These are phyloP conservation scores for Arabidopsis lyrata DNA, from an alignment of 441 rosid genomes.

Conservation along the genomic window DNA sequence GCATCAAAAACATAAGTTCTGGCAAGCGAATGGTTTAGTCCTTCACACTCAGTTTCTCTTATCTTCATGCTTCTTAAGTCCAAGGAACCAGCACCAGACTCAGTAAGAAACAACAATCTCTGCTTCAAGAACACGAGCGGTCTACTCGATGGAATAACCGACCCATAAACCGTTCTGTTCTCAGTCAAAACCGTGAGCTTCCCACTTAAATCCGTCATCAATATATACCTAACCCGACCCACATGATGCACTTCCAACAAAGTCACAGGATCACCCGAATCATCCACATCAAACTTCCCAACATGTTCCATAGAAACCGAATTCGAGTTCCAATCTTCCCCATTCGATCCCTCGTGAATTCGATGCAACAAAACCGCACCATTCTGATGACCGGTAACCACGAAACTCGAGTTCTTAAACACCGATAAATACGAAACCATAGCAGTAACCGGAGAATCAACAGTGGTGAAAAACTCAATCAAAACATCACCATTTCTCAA, in stretches of 20 bases:
- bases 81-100: conserved; percentile 89
- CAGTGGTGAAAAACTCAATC: conserved; percentile 62
- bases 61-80: conserved; percentile 92
- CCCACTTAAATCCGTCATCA: conserved; percentile 72
- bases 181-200: conserved; percentile 74
- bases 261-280: conserved; percentile 57
- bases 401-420: conserved; percentile 76
- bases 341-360: conserved; percentile 65
- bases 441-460: conserved; percentile 71
- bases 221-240: conserved; percentile 78
- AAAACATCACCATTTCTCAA: conserved; percentile 82
- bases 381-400: conserved; percentile 83
- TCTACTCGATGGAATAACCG: conserved; percentile 66
- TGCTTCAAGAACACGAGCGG: conserved; percentile 93
- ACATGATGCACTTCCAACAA: conserved; percentile 87
- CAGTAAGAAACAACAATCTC: conserved; percentile 89
- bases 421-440: conserved; percentile 79
- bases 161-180: conserved; percentile 74
- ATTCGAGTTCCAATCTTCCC: conserved; percentile 70
- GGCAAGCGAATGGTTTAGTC: conserved; percentile 74
- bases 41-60: conserved; percentile 91
- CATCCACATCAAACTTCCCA: conserved; percentile 56
- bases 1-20: conserved; percentile 79
- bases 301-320: conserved; percentile 60
- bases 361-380: conserved; percentile 76